Evolutionary conservation across 345 rosid genomes (phyloP).

Genomic region (Salix viminalis): DNA sequence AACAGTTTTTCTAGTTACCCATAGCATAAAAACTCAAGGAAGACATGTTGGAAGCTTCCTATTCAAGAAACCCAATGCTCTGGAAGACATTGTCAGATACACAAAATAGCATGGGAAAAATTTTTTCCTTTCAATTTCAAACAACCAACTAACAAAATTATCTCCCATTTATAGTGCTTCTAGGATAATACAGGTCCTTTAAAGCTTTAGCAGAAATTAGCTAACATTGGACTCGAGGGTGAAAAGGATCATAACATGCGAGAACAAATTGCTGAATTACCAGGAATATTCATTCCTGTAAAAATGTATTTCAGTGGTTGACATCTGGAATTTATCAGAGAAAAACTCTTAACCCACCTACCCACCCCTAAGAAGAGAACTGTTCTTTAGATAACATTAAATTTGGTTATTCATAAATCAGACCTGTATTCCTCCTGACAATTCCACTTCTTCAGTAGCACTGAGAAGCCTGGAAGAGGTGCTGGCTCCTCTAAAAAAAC

Average conservation of each 20-base stretch:
- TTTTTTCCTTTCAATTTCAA: background rate
- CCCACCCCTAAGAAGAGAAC: background rate
- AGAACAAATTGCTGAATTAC: background rate
- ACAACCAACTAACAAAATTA: background rate
- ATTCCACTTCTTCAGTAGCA: slow-evolving; percentile 64
- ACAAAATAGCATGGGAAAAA: background rate
- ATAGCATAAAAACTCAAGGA: background rate
- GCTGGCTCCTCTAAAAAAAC: slow-evolving; percentile 65
- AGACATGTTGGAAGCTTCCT: background rate
- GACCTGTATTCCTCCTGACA: slow-evolving; percentile 95
- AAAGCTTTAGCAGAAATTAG: background rate
- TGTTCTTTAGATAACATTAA: slow-evolving; percentile 4
- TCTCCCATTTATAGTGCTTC: background rate
- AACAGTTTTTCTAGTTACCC: background rate
- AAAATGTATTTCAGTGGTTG: too few species aligned
- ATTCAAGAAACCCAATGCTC: background rate
- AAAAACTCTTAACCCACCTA: background rate
- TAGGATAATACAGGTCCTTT: background rate
- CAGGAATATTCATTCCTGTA: background rate
- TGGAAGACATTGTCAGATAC: background rate
- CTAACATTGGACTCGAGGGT: background rate
- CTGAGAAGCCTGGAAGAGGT: slow-evolving; percentile 73
- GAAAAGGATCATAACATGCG: background rate
- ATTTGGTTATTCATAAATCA: slow-evolving; percentile 1
- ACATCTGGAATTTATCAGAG: background rate